Percentiles rank a stretch among this genome's conserved stretches.
These are phyloP conservation scores for Fusarium stilboides DNA, from an alignment of 2,329 filamentous ascomycete species.

Conservation along the genomic window DNA sequence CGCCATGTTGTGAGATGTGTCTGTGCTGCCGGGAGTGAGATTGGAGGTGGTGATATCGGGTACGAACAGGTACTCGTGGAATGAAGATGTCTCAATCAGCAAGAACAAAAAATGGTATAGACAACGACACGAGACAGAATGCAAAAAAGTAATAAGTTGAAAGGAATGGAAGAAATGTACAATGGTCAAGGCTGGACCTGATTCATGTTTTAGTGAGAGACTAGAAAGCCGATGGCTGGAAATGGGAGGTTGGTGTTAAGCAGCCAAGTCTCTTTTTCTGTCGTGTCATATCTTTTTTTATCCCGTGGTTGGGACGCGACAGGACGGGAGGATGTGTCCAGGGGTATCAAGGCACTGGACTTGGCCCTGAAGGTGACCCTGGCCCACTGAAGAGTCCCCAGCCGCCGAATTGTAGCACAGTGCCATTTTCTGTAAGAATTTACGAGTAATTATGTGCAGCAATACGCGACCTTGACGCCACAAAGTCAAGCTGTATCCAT, in stretches of 20 bases:
- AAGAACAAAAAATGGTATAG: not conserved
- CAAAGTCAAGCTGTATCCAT: not conserved
- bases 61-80: not conserved
- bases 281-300: not conserved
- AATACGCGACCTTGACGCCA: constrained; percentile 9
- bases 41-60: constrained; percentile 2
- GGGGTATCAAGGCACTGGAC: constrained; percentile 1
- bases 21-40: not conserved
- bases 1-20: constrained; percentile 23
- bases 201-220: constrained; percentile 32
- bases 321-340: not conserved
- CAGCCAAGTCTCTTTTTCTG: constrained; percentile 5
- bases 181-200: constrained; percentile 7
- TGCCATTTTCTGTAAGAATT: constrained; percentile 10
- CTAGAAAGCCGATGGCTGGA: constrained; percentile 40
- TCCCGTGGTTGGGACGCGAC: constrained; percentile 15
- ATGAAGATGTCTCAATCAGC: constrained; percentile 8
- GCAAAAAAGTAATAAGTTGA: not conserved
- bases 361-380: not conserved
- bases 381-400: constrained; percentile 22
- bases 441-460: constrained; percentile 4
- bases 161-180: constrained; percentile 18
- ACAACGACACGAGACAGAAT: constrained; percentile 1
- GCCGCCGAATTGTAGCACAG: constrained; percentile 24
- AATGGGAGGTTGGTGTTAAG: constrained; percentile 39